Percentiles rank a stretch among this genome's conserved stretches.
These are phyloP conservation scores for Powellomyces hirtus DNA, from an alignment of 192 early-diverging fungal genomes.

Conservation along the genomic window DNA sequence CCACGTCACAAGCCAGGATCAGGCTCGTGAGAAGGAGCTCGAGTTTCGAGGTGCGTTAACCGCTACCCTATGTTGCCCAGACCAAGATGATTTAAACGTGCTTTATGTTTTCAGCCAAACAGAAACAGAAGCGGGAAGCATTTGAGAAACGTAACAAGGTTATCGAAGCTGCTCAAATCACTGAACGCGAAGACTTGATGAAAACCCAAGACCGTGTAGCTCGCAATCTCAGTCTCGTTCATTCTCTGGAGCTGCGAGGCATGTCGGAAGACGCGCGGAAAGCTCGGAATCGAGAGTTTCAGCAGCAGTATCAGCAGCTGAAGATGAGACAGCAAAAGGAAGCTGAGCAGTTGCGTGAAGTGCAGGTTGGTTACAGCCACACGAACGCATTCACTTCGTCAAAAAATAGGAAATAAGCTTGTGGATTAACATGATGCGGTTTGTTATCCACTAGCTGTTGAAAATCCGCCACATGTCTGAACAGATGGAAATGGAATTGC, in stretches of 20 bases:
- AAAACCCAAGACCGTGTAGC: constrained; percentile 1
- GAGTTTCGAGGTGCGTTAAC: constrained; percentile 18
- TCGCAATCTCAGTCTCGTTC: constrained; percentile 15
- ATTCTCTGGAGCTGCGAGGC: constrained; percentile 22
- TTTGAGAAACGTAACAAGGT: constrained; percentile 5
- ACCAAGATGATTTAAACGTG: no score
- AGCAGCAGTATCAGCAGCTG: constrained; percentile 26
- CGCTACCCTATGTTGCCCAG: no score
- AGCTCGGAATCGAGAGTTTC: background rate
- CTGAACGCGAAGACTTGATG: constrained; percentile 13
- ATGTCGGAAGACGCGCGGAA: constrained; percentile 2
- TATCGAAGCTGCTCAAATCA: constrained; percentile 11
- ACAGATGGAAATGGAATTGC: constrained; percentile 19
- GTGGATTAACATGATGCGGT: background rate
- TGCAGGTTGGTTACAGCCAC: constrained; percentile 19
- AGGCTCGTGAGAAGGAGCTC: constrained; percentile 22
- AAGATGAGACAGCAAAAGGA: constrained; percentile 31
- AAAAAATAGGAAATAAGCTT: background rate
- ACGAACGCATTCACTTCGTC: background rate
- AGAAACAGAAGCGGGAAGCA: constrained; percentile 27
- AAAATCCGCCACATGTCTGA: constrained; percentile 35
- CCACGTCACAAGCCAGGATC: constrained; percentile 11
- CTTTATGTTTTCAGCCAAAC: background rate
- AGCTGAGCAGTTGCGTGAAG: constrained; percentile 33
- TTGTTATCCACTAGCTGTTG: constrained; percentile 16